Evolutionary conservation across 495 filamentous ascomycete genomes (phyloP), one percentile per base, ranked within the genome.

Genomic region (Penicillium turbatum): DNA sequence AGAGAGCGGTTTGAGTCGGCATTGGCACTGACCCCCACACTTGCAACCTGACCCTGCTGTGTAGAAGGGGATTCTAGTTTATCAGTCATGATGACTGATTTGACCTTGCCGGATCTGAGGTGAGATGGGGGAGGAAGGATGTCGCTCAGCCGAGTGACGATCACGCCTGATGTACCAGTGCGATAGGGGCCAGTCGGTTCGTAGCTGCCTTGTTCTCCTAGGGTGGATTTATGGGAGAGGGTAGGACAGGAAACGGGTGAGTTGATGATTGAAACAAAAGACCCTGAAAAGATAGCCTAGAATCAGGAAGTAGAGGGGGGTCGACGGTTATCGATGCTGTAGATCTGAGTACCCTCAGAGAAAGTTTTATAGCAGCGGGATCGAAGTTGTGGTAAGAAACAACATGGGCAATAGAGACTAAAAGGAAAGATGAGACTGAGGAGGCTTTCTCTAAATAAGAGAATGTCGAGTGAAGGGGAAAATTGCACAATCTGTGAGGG

Each of bases 1-100:
- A 44, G 27, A 29, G 57, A 45, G 41, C 57, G 59, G 49, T 67
- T 53, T 44, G 59, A 38, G 7, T 71, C 64, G 60, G 64, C 11
- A 7, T 66, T 63, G 6, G 37, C 48, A 42, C 38, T 35, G 30
- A 30, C 37, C 32, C 56, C 51, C 24, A 17, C 38, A 12, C 29
- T 35, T 30, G 37, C 6, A 16, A 15, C 17, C 11, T 26, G n/a
- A 24, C 13, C 35, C 30, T 26, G 48, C 12, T 19, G 37, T 0
- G 9, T 17, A 11, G 30, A 9, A 3, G 29, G 15, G 0, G 11
- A 13, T 12, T 36, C 19, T 11, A 29, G 27, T 26, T 13, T 43
- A 16, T 43, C 38, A 13, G 49, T n/a, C 49, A 51, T 51, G 29
- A 13, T 40, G 29, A 27, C 12, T 29, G 35, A 31, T 49, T 11